Evolutionary conservation across 2,329 filamentous ascomycete genomes (phyloP).

Genomic region (Xylariaceae sp.): DNA sequence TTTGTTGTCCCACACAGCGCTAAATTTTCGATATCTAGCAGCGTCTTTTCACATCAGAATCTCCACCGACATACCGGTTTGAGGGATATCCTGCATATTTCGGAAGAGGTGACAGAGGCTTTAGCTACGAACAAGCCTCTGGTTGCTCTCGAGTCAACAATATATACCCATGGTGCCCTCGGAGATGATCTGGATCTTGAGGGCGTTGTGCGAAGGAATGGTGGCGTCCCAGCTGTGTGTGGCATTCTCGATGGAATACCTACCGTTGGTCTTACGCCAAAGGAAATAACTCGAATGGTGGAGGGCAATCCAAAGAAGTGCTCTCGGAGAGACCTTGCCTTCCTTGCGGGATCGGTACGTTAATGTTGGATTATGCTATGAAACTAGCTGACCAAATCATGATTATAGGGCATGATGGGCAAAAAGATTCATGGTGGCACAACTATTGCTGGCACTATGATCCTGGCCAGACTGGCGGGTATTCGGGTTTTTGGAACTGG

Average conservation of each 20-base stretch:
- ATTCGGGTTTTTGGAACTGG: slow-evolving; percentile 94
- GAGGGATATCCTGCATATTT: slow-evolving; percentile 59
- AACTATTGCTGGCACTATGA: slow-evolving; percentile 89
- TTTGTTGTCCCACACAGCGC: slow-evolving; percentile 1
- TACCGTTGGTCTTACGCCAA: slow-evolving; percentile 68
- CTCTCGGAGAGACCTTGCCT: slow-evolving; percentile 81
- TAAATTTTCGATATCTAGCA: slow-evolving; percentile 15
- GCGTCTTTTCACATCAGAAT: slow-evolving; percentile 9
- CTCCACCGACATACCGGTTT: slow-evolving; percentile 28
- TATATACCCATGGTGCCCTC: slow-evolving; percentile 91
- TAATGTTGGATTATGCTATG: neutral
- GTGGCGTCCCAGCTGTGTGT: slow-evolving; percentile 85
- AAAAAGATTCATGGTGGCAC: slow-evolving; percentile 79
- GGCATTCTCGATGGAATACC: slow-evolving; percentile 82
- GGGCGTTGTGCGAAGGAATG: slow-evolving; percentile 72
- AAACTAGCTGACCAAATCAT: slow-evolving; percentile 11
- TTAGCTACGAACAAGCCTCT: slow-evolving; percentile 72
- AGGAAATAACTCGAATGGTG: slow-evolving; percentile 72
- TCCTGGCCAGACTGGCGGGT: slow-evolving; percentile 79
- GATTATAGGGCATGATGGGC: slow-evolving; percentile 56
- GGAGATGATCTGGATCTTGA: slow-evolving; percentile 72
- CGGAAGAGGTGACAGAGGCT: slow-evolving; percentile 78
- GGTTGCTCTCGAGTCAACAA: slow-evolving; percentile 90
- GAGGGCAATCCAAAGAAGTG: slow-evolving; percentile 71
- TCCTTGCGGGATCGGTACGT: slow-evolving; percentile 70